A percentile compares a stretch with the other conserved stretches of the same genome.
Conservation (phyloP, 805 yeast genomes). For the Starmera caribaea region DNA sequence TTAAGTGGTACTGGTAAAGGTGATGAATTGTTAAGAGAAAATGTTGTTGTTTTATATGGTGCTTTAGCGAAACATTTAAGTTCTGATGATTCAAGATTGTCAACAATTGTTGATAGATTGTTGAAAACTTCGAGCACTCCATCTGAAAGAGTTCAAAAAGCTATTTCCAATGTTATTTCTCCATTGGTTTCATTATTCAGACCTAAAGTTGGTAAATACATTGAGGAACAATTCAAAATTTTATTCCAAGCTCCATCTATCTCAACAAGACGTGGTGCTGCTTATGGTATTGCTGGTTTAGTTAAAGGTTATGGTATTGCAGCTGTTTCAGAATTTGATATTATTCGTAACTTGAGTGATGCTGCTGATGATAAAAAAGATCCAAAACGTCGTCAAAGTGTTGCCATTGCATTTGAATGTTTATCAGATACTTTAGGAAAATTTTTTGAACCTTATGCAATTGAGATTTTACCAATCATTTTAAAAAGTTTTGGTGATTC, state of each 20-base stretch:
- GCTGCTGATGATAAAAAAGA: slow-evolving; percentile 86
- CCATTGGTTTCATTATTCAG: slow-evolving; percentile 62
- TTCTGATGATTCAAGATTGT: slow-evolving; percentile 54
- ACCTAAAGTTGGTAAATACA: slow-evolving; percentile 38
- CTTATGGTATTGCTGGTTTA: slow-evolving; percentile 91
- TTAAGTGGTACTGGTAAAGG: slow-evolving; percentile 28
- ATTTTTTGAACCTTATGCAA: slow-evolving; percentile 87
- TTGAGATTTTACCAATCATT: slow-evolving; percentile 77
- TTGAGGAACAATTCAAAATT: slow-evolving; percentile 49
- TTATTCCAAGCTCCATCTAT: slow-evolving; percentile 41
- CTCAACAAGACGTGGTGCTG: slow-evolving; percentile 75
- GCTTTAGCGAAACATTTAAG: slow-evolving; percentile 80
- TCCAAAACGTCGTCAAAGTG: slow-evolving; percentile 72
- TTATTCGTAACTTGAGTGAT: slow-evolving; percentile 63
- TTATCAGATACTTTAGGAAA: slow-evolving; percentile 68
- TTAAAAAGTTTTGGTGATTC: slow-evolving; percentile 80
- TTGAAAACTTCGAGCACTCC: slow-evolving; percentile 75
- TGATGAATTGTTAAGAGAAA: slow-evolving; percentile 62
- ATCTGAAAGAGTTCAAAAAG: slow-evolving; percentile 82
- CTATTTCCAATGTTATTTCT: slow-evolving; percentile 78
- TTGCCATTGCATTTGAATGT: slow-evolving; percentile 77
- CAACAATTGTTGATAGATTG: slow-evolving; percentile 56
- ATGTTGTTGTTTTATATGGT: slow-evolving; percentile 82
- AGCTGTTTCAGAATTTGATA: slow-evolving; percentile 64
- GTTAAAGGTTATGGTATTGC: slow-evolving; percentile 85